Percentiles rank a stretch among this genome's conserved stretches.
Conservation (phyloP, 768 basidiomycete genomes). For the Cytidiella melzeri region DNA sequence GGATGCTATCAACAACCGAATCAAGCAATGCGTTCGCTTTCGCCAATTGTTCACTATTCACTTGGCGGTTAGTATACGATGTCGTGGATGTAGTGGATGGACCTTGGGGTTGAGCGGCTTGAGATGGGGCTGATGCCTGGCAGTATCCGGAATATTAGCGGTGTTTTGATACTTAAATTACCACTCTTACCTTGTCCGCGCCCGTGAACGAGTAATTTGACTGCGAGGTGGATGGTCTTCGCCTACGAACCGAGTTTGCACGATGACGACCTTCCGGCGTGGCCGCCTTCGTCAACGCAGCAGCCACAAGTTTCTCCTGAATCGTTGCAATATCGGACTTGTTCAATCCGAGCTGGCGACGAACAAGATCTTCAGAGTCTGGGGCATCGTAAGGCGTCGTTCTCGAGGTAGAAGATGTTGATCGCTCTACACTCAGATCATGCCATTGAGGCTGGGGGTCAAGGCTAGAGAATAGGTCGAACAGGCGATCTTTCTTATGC, state of each 20-base stretch:
- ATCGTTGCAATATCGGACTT: slow-evolving; percentile 66
- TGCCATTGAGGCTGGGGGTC: slow-evolving; percentile 57
- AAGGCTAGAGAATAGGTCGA: slow-evolving; percentile 48
- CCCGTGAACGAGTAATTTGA: slow-evolving; percentile 61
- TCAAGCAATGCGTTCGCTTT: slow-evolving; percentile 65
- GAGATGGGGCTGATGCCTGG: slow-evolving; percentile 59
- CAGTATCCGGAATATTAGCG: slow-evolving; percentile 3
- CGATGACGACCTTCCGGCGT: slow-evolving; percentile 56
- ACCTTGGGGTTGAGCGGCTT: slow-evolving; percentile 29
- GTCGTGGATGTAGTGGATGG: slow-evolving; percentile 26
- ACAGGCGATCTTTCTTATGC: slow-evolving; percentile 44
- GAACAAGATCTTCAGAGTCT: slow-evolving; percentile 63
- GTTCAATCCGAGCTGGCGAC: slow-evolving; percentile 59
- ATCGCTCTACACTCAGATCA: slow-evolving; percentile 47
- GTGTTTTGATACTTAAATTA: not conserved
- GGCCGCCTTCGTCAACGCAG: slow-evolving; percentile 49
- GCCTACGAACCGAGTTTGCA: slow-evolving; percentile 62
- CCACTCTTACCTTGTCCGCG: slow-evolving; percentile 28
- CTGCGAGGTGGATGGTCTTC: slow-evolving; percentile 80
- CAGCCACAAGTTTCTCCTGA: slow-evolving; percentile 70
- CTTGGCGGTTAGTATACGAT: slow-evolving; percentile 13
- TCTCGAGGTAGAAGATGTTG: slow-evolving; percentile 41
- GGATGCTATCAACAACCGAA: slow-evolving; percentile 53
- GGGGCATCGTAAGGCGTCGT: slow-evolving; percentile 41
- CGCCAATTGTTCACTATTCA: slow-evolving; percentile 40